Evolutionary conservation across 352 stramenopile genomes (phyloP).

Genomic region (Pythium volutum): DNA sequence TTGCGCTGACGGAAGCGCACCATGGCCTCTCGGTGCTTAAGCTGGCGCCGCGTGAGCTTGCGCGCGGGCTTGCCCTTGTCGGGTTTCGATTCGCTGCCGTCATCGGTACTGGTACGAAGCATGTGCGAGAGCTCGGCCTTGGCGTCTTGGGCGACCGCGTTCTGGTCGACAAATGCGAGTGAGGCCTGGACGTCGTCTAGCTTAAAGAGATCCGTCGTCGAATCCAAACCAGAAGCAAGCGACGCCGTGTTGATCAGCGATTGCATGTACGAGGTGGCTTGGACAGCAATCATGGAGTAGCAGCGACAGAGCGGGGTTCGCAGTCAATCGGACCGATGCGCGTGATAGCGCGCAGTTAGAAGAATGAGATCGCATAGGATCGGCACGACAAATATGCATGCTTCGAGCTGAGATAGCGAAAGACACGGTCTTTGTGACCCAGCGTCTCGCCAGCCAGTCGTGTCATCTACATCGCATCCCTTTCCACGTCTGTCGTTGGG

Average conservation of each 20-base stretch:
- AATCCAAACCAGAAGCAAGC: constrained; percentile 5
- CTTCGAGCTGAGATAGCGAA: constrained; percentile 26
- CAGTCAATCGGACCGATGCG: background rate
- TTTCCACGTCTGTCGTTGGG: background rate
- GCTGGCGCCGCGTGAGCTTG: constrained; percentile 24
- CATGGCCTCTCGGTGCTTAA: constrained; percentile 30
- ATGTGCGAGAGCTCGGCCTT: constrained; percentile 3
- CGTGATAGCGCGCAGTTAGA: constrained; percentile 1
- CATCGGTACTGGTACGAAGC: constrained; percentile 11
- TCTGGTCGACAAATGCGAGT: constrained; percentile 2
- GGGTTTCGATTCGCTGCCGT: constrained; percentile 1
- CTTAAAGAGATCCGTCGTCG: constrained; percentile 12
- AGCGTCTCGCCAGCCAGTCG: constrained; percentile 13
- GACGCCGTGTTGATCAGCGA: constrained; percentile 20
- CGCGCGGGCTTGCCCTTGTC: constrained; percentile 5
- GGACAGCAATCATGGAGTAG: constrained; percentile 17
- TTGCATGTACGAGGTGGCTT: constrained; percentile 17
- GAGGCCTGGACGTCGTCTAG: background rate
- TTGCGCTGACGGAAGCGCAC: constrained; percentile 31
- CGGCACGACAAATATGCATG: background rate
- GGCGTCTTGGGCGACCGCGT: background rate
- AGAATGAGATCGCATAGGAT: constrained; percentile 19
- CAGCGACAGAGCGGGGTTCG: background rate
- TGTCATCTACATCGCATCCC: background rate
- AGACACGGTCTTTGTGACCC: constrained; percentile 9